These are phyloP conservation scores for Fusarium hostae DNA, from an alignment of 2,329 filamentous ascomycete genomes.

Conservation along the genomic window DNA sequence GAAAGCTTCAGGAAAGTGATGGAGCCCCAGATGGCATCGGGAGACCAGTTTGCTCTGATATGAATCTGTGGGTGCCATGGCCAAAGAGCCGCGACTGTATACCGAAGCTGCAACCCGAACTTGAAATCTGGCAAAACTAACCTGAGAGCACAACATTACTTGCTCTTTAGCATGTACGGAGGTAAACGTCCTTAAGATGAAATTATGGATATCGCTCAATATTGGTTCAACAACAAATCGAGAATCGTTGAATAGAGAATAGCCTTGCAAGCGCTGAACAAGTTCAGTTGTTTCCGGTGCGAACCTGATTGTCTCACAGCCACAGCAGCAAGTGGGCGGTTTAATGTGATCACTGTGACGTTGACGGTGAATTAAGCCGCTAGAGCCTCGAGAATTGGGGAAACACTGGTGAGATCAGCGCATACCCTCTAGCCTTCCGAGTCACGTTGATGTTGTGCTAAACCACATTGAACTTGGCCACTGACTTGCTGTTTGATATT, in stretches of 20 bases:
- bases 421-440: constrained; percentile 15
- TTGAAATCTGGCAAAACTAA: neutral
- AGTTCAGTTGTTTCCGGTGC: constrained; percentile 24
- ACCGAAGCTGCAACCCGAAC: neutral
- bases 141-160: neutral
- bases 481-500: neutral
- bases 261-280: neutral
- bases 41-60: neutral
- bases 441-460: constrained; percentile 19
- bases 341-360: constrained; percentile 40
- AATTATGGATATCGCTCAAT: neutral
- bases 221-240: neutral
- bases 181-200: neutral
- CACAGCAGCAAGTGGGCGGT: constrained; percentile 35
- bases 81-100: neutral
- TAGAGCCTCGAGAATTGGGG: constrained; percentile 28
- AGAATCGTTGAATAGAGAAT: neutral
- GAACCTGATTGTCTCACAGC: constrained; percentile 37
- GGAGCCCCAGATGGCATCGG: neutral
- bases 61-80: neutral
- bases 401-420: constrained; percentile 27
- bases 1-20: neutral
- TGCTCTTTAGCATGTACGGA: neutral
- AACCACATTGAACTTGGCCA: constrained; percentile 4
- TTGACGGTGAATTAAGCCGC: constrained; percentile 38